Percentiles rank a stretch among this genome's conserved stretches.
phyloP scores from a whole-genome alignment of 176 grass and related monocot species.

The Paspalum notatum region DNA sequence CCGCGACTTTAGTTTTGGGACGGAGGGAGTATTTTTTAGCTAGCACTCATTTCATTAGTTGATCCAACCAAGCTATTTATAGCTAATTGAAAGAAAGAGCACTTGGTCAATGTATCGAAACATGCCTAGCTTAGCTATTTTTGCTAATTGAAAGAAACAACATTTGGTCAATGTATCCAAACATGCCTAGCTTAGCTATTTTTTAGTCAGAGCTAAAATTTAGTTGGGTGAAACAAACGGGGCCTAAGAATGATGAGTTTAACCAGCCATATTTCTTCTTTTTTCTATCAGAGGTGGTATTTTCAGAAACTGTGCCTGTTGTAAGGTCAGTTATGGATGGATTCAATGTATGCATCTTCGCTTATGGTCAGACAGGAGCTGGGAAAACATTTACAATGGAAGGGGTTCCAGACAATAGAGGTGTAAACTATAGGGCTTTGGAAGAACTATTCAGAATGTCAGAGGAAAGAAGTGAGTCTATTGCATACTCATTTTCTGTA shows the following conservation, averaged over 20 bases:
- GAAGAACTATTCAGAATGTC: conserved; percentile 84
- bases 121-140: no score
- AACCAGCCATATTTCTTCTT: conserved; percentile 28
- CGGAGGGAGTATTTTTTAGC: no score
- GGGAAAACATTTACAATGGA: conserved; percentile 99
- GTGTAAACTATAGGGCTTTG: conserved; percentile 92
- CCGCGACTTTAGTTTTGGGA: no score
- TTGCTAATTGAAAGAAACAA: no score
- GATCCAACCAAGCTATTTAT: no score
- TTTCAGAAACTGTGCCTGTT: conserved; percentile 73
- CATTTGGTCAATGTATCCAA: no score
- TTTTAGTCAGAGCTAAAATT: no score
- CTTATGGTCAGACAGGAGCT: conserved; percentile 93
- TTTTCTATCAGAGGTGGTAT: conserved; percentile 64
- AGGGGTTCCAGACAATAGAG: conserved; percentile 79
- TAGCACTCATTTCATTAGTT: no score
- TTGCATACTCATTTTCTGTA: conserved; percentile 68
- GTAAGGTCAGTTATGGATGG: conserved; percentile 88
- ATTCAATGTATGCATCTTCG: conserved; percentile 97
- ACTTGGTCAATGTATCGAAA: no score
- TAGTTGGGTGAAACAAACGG: no score
- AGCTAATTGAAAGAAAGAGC: no score
- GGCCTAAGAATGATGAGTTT: conserved; percentile 32
- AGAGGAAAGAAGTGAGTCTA: conserved; percentile 43
- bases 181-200: no score